Conservation (phyloP, 129 eudicot genomes). For the Gnaphalium uliginosum region DNA sequence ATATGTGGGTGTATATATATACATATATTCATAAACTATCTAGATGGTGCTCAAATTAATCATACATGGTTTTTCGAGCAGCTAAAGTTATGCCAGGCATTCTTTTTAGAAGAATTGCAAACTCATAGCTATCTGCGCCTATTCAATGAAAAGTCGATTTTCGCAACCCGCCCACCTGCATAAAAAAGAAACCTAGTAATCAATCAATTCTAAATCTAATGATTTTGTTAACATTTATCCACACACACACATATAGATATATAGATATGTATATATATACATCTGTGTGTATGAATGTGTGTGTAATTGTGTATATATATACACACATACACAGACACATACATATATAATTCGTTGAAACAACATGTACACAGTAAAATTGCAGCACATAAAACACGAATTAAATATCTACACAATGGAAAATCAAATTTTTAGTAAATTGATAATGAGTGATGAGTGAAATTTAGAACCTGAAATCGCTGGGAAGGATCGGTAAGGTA, state of each 20-base stretch:
- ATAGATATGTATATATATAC: too few relatives aligned
- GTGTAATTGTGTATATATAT: too few relatives aligned
- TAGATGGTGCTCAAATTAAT: conserved; percentile 8
- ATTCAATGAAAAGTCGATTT: conserved; percentile 15
- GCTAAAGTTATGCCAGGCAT: conserved; percentile 91
- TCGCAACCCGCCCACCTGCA: conserved; percentile 42
- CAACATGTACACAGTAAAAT: not conserved
- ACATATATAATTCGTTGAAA: too few relatives aligned
- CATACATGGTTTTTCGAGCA: conserved; percentile 77
- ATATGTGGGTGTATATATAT: not conserved
- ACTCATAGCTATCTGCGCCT: conserved; percentile 39
- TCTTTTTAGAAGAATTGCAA: conserved; percentile 42
- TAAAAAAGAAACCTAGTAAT: conserved; percentile 21
- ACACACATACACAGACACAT: too few relatives aligned
- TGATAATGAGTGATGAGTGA: not conserved
- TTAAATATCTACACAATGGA: conserved; percentile 6
- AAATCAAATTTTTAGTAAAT: not conserved
- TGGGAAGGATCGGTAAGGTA: not conserved
- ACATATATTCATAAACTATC: not conserved
- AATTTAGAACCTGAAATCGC: not conserved
- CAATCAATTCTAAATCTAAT: conserved; percentile 19
- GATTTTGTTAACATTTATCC: not conserved
- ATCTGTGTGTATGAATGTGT: too few relatives aligned
- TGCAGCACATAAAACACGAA: not conserved
- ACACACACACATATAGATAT: too few relatives aligned